Evolutionary conservation across 257 asterid genomes (phyloP).

Genomic region (Eustoma russellianum): DNA sequence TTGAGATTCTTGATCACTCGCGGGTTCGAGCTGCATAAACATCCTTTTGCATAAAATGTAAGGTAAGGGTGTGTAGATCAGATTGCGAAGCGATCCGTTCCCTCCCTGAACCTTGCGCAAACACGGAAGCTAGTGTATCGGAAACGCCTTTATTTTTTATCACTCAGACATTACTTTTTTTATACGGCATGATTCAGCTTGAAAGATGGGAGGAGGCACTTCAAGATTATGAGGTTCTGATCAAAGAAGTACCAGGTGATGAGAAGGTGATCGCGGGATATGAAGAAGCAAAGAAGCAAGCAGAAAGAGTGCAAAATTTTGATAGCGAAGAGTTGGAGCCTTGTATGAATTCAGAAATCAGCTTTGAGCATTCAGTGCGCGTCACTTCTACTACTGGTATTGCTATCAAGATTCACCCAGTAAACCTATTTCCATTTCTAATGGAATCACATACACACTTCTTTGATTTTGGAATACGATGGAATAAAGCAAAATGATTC

Average conservation of each 20-base stretch:
- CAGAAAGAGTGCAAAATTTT: slow-evolving; percentile 15
- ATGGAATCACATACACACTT: too few relatives aligned
- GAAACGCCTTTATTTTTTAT: too few relatives aligned
- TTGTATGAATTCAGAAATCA: not conserved
- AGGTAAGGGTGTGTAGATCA: too few relatives aligned
- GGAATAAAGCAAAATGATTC: too few relatives aligned
- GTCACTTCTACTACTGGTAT: slow-evolving; percentile 8
- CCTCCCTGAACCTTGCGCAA: too few relatives aligned
- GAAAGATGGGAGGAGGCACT: slow-evolving; percentile 62
- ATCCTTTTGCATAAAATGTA: too few relatives aligned
- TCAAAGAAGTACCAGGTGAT: slow-evolving; percentile 44
- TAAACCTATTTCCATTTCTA: too few relatives aligned
- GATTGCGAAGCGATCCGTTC: too few relatives aligned
- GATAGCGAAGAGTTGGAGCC: slow-evolving; percentile 3
- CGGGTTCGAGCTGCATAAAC: too few relatives aligned
- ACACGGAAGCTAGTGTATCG: too few relatives aligned
- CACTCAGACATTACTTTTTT: not conserved
- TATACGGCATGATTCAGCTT: slow-evolving; percentile 22
- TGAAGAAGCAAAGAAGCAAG: not conserved
- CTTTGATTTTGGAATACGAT: too few relatives aligned
- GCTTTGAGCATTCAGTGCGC: slow-evolving; percentile 6
- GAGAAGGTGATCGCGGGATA: slow-evolving; percentile 27
- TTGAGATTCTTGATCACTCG: not conserved
- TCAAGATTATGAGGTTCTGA: slow-evolving; percentile 39
- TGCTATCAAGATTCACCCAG: not conserved